phyloP scores from a whole-genome alignment of 768 basidiomycete genomes.

The Pulveroboletus sp. region DNA sequence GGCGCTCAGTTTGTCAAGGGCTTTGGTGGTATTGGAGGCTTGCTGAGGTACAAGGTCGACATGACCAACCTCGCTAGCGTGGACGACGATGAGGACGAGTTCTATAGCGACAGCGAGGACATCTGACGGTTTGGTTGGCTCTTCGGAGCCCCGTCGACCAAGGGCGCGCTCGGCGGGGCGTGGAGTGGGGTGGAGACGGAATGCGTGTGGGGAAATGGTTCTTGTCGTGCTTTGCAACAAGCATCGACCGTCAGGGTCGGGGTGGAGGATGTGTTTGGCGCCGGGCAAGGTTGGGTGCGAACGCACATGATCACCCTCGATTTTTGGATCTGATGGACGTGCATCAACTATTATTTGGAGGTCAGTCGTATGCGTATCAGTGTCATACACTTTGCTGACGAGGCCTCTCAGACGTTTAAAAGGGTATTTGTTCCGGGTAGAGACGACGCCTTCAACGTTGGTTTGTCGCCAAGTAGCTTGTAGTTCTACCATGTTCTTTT shows the following conservation, averaged over 20 bases:
- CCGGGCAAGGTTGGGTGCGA: constrained; percentile 8
- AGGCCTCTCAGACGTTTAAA: constrained; percentile 3
- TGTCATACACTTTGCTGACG: constrained; percentile 4
- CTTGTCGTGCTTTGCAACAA: constrained; percentile 6
- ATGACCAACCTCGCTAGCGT: constrained; percentile 71
- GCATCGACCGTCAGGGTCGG: background rate
- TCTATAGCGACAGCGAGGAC: constrained; percentile 69
- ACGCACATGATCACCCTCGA: constrained; percentile 2
- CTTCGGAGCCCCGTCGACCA: constrained; percentile 68
- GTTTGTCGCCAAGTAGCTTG: constrained; percentile 28
- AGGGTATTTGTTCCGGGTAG: constrained; percentile 11
- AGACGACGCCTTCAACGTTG: constrained; percentile 4
- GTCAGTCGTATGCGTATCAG: constrained; percentile 6
- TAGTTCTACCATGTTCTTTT: constrained; percentile 26
- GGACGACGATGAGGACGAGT: constrained; percentile 82
- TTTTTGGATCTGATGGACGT: constrained; percentile 13
- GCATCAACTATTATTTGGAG: constrained; percentile 16
- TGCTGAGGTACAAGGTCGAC: constrained; percentile 97
- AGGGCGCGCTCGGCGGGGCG: constrained; percentile 68
- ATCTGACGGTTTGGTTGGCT: constrained; percentile 88
- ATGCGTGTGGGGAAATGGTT: constrained; percentile 1
- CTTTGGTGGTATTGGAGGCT: constrained; percentile 95
- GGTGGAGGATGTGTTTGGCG: constrained; percentile 5
- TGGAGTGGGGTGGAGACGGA: constrained; percentile 21
- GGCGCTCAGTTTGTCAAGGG: constrained; percentile 98